A percentile compares a stretch with the other conserved stretches of the same genome.
phyloP scores from a whole-genome alignment of 1,284 basidiomycete genomes.

The Tausonia pullulans region DNA sequence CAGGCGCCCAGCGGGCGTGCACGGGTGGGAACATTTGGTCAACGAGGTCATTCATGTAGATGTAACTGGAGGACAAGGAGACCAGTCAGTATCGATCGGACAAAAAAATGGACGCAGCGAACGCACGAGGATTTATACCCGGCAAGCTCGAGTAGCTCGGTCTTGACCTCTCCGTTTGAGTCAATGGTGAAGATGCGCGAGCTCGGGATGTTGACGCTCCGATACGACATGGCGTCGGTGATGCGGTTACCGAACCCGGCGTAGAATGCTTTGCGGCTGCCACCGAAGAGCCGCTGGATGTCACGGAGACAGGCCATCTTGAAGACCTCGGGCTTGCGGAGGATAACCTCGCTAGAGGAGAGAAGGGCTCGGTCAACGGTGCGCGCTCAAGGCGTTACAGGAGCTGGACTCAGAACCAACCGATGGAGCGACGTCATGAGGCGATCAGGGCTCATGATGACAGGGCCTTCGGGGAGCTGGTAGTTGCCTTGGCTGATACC shows the following conservation, averaged over 20 bases:
- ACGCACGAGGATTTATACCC: conserved; percentile 91
- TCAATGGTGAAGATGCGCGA: conserved; percentile 97
- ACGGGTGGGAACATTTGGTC: conserved; percentile 99
- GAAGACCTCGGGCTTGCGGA: conserved; percentile 97
- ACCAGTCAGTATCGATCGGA: background rate
- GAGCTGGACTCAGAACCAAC: conserved; percentile 39
- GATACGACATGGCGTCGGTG: conserved; percentile 93
- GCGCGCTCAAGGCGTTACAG: background rate
- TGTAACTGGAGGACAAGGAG: conserved; percentile 23
- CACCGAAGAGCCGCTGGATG: conserved; percentile 84
- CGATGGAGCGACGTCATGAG: conserved; percentile 90
- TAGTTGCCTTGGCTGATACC: conserved; percentile 94
- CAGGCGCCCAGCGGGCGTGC: conserved; percentile 70
- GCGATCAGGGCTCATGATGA: conserved; percentile 97
- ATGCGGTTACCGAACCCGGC: conserved; percentile 98
- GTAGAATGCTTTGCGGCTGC: conserved; percentile 62
- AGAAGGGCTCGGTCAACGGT: background rate
- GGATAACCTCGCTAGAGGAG: conserved; percentile 71
- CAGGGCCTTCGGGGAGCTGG: conserved; percentile 90
- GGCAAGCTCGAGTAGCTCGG: conserved; percentile 87
- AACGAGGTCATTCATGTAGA: conserved; percentile 85
- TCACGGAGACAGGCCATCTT: conserved; percentile 99
- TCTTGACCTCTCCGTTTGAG: conserved; percentile 88
- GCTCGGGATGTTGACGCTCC: conserved; percentile 88
- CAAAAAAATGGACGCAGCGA: background rate